Conservation (phyloP, 2,329 filamentous ascomycete species). For the Anisogramma anomala region DNA sequence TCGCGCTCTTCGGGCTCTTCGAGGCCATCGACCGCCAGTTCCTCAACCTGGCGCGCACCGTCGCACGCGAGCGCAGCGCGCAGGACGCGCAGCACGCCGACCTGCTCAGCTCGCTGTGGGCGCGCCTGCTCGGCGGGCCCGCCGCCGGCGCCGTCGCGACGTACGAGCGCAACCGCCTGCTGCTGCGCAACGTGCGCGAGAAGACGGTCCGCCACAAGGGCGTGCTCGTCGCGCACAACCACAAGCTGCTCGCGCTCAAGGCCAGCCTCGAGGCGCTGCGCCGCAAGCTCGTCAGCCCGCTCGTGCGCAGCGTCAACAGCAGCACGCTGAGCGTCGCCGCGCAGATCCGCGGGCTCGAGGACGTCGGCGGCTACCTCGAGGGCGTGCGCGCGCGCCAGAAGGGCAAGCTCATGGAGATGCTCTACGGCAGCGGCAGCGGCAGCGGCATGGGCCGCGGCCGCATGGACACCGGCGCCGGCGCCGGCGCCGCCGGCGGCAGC, state of each 20-base stretch:
- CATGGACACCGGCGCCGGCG: too few relatives aligned
- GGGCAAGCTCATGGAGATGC: constrained; percentile 66
- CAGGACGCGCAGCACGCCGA: constrained; percentile 75
- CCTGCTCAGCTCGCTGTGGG: constrained; percentile 75
- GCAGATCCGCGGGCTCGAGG: constrained; percentile 72
- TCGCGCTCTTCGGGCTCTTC: constrained; percentile 77
- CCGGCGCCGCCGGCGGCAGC: not conserved
- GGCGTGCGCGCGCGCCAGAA: constrained; percentile 69
- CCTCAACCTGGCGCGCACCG: constrained; percentile 72
- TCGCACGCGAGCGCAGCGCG: constrained; percentile 68
- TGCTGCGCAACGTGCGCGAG: constrained; percentile 67
- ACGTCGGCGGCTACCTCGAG: constrained; percentile 67
- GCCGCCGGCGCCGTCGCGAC: constrained; percentile 68
- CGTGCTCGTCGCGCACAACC: constrained; percentile 76
- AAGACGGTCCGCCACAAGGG: constrained; percentile 82
- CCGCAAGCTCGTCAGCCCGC: constrained; percentile 70
- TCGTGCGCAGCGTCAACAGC: constrained; percentile 58
- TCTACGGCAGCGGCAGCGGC: constrained; percentile 45
- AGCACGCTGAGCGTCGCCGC: constrained; percentile 68
- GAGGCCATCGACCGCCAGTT: constrained; percentile 86
- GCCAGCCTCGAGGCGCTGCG: constrained; percentile 77
- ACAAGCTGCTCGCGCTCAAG: constrained; percentile 71
- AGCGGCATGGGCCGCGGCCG: not conserved
- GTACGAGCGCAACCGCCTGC: constrained; percentile 77
- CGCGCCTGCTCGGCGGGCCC: constrained; percentile 66